phyloP scores from a whole-genome alignment of 1,139 yeast species.

The Yamadazyma epiphylla region DNA sequence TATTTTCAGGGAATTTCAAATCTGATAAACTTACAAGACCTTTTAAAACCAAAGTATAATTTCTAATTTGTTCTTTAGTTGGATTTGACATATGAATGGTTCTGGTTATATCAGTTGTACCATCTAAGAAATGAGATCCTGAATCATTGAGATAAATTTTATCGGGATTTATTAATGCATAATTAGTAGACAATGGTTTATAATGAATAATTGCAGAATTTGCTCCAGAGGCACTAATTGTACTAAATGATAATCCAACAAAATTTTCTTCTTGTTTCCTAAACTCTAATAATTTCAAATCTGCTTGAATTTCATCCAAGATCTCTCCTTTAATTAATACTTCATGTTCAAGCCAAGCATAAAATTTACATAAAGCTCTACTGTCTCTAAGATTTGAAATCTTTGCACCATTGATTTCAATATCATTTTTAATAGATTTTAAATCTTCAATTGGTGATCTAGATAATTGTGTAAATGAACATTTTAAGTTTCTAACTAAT shows the following conservation, averaged over 20 bases:
- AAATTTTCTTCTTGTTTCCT: constrained; percentile 61
- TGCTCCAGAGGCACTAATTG: constrained; percentile 90
- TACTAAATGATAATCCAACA: constrained; percentile 83
- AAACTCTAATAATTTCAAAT: constrained; percentile 61
- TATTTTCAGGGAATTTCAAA: constrained; percentile 80
- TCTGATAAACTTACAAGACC: constrained; percentile 83
- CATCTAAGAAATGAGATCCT: constrained; percentile 91
- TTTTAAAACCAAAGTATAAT: constrained; percentile 87
- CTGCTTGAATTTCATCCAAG: constrained; percentile 79
- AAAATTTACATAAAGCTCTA: constrained; percentile 69
- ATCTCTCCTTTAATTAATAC: constrained; percentile 51
- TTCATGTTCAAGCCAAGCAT: constrained; percentile 82
- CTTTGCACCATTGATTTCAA: constrained; percentile 74
- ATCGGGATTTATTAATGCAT: constrained; percentile 67
- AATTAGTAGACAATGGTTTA: constrained; percentile 54
- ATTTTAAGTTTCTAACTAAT: constrained; percentile 51
- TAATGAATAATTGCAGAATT: constrained; percentile 95
- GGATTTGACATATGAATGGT: constrained; percentile 82
- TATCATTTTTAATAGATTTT: constrained; percentile 73
- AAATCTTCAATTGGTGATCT: constrained; percentile 63
- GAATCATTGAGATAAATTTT: constrained; percentile 86
- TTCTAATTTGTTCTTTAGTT: constrained; percentile 57
- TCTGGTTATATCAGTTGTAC: constrained; percentile 95
- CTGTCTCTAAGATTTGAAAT: constrained; percentile 87
- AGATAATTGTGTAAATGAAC: constrained; percentile 41